Evolutionary conservation across 495 filamentous ascomycete genomes (phyloP), one percentile per base, ranked within the genome.

Genomic region (Trichoderma virens): DNA sequence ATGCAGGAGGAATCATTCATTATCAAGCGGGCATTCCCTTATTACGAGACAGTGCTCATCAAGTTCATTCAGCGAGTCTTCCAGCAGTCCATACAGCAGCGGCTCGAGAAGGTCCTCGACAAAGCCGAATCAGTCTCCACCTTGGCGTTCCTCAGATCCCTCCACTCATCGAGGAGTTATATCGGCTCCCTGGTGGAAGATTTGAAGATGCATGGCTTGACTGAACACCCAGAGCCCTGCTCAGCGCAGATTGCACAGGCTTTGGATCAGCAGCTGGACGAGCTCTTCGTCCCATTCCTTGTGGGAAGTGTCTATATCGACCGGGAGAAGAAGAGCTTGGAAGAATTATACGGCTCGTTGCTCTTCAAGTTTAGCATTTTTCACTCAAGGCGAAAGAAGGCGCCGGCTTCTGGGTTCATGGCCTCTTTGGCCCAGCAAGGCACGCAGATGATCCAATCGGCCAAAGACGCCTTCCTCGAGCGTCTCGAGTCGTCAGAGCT

Each of bases 1-100:
- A 90, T 97, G 71, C 93, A 98, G 72, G 92, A 96, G 65, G 95
- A 98, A 69, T 97, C 93, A 11, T 88, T 89, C 66, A 96, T 96
- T 71, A 97, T 99, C 68, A 93, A 91, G 70, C 83, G 91, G 31
- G 95, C 93, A 5, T 99, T 99, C 71, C 92, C 95, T 1, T 98
- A 91, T 74, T 90, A 96, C 68, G 95, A 99, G 59, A 90, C 93
- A 62, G 95, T 99, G 5, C 77, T 99, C 54, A 84, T 86, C 41
- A 91, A 90, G 65, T 99, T 99, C 67, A 76, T 98, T 31, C 95
- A 98, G 74, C 84, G 95, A 35, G 87, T 99, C 6, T 99, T 98
- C 72, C 93, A 99, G 71, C 95, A 99, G 73, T 97, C 93, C 2
- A 89, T 98, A 66, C 95, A 98, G 72, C 94, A 98, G 74, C 81